phyloP scores from a whole-genome alignment of 192 early-diverging fungal species.

The Dissophora globulifera region DNA sequence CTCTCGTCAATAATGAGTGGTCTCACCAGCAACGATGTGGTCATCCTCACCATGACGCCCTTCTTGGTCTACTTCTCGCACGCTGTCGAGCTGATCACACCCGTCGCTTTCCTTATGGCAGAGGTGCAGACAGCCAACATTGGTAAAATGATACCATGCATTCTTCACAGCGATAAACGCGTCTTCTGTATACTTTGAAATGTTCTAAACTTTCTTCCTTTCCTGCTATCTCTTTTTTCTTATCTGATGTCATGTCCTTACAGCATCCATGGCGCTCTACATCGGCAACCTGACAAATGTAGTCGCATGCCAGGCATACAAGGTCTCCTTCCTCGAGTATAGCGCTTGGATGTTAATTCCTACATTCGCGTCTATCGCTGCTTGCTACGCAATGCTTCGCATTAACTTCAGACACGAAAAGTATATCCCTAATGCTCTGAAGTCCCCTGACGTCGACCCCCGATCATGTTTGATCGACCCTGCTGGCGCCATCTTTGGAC shows the following conservation, averaged over 20 bases:
- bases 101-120: slow-evolving; percentile 78
- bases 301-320: slow-evolving; percentile 81
- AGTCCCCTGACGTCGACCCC: slow-evolving; percentile 60
- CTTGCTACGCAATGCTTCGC: slow-evolving; percentile 66
- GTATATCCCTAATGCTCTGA: slow-evolving; percentile 59
- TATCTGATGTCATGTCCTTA: no score
- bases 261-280: slow-evolving; percentile 83
- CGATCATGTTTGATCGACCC: slow-evolving; percentile 64
- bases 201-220: no score
- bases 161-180: no score
- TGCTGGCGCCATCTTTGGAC: slow-evolving; percentile 72
- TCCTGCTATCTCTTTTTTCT: no score
- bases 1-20: slow-evolving; percentile 78
- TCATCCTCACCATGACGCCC: slow-evolving; percentile 83
- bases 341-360: slow-evolving; percentile 89
- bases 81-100: slow-evolving; percentile 65
- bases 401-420: slow-evolving; percentile 59
- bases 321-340: slow-evolving; percentile 77
- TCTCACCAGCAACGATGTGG: slow-evolving; percentile 86
- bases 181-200: no score
- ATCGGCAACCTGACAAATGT: slow-evolving; percentile 94
- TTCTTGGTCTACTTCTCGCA: slow-evolving; percentile 81
- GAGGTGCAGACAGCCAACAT: slow-evolving; percentile 83
- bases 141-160: slow-evolving; percentile 42
- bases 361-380: slow-evolving; percentile 61